A percentile compares a stretch with the other conserved stretches of the same genome.
These are phyloP conservation scores for Moniliophthora roreri DNA, from an alignment of 1,284 basidiomycete genomes.

Conservation along the genomic window DNA sequence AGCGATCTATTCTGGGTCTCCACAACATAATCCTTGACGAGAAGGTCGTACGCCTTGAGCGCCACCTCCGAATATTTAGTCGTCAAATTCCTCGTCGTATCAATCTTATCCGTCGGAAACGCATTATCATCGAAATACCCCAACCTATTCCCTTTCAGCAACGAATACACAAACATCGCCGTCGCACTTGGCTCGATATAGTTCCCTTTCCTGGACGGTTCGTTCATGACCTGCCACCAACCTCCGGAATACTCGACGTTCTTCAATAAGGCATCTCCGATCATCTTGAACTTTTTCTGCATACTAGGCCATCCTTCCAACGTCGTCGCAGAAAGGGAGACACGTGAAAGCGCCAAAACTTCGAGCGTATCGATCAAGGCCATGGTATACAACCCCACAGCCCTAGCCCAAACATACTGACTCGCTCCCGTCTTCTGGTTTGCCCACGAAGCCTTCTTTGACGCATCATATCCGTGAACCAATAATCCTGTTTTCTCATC, in stretches of 20 bases:
- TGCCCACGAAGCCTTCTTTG: slow-evolving; percentile 5
- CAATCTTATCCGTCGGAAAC: background rate
- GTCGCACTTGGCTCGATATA: slow-evolving; percentile 6
- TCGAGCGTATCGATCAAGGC: slow-evolving; percentile 4
- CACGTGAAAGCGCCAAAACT: background rate
- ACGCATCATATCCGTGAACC: slow-evolving; percentile 7
- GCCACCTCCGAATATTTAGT: slow-evolving; percentile 3
- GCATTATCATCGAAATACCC: background rate
- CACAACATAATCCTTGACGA: slow-evolving; percentile 3
- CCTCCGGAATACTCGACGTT: slow-evolving; percentile 1
- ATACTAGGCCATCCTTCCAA: background rate
- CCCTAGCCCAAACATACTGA: slow-evolving; percentile 7
- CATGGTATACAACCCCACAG: slow-evolving; percentile 8
- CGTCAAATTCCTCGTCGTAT: background rate
- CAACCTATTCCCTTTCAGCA: slow-evolving; percentile 4
- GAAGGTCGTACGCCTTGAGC: background rate
- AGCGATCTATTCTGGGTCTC: background rate
- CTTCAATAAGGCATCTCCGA: background rate
- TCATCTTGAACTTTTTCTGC: background rate
- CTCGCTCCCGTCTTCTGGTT: slow-evolving; percentile 5
- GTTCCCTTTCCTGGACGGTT: slow-evolving; percentile 1
- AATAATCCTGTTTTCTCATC: background rate
- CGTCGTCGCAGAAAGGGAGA: no score
- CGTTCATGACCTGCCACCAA: slow-evolving; percentile 8
- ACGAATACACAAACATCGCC: slow-evolving; percentile 6